A percentile compares a stretch with the other conserved stretches of the same genome.
Conservation (phyloP, 768 basidiomycete species). For the Tulasnella sp. region DNA sequence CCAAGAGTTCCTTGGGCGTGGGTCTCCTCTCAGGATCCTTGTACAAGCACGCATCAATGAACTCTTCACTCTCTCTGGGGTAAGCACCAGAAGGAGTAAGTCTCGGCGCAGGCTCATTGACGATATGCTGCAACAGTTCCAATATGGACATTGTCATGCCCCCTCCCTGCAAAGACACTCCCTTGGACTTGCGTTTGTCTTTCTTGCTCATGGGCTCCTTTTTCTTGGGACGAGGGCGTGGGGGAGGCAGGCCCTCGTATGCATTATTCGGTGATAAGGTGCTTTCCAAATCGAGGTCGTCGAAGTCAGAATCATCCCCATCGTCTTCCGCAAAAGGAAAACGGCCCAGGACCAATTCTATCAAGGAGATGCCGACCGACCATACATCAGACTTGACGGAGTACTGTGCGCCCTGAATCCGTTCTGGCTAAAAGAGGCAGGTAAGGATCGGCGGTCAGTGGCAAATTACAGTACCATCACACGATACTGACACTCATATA, state of each 20-base stretch:
- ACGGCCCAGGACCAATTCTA: constrained; percentile 90
- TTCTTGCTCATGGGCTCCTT: constrained; percentile 40
- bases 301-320: constrained; percentile 47
- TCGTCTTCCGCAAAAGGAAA: constrained; percentile 91
- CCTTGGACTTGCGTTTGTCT: constrained; percentile 78
- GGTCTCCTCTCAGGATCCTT: constrained; percentile 78
- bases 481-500: constrained; percentile 92
- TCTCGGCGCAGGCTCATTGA: constrained; percentile 92
- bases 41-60: constrained; percentile 78
- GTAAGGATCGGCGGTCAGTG: background rate
- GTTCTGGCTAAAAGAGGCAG: constrained; percentile 62
- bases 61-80: constrained; percentile 63
- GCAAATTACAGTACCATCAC: no score
- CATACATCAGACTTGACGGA: constrained; percentile 99
- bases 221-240: constrained; percentile 23
- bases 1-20: constrained; percentile 80
- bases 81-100: constrained; percentile 63
- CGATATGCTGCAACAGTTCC: constrained; percentile 93
- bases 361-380: constrained; percentile 93
- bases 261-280: constrained; percentile 53
- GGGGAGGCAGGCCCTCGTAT: constrained; percentile 15
- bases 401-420: constrained; percentile 96
- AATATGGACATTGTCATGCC: constrained; percentile 98
- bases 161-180: constrained; percentile 86
- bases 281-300: constrained; percentile 45